phyloP scores from a whole-genome alignment of 2,329 filamentous ascomycete genomes.

The Aureobasidium musti region DNA sequence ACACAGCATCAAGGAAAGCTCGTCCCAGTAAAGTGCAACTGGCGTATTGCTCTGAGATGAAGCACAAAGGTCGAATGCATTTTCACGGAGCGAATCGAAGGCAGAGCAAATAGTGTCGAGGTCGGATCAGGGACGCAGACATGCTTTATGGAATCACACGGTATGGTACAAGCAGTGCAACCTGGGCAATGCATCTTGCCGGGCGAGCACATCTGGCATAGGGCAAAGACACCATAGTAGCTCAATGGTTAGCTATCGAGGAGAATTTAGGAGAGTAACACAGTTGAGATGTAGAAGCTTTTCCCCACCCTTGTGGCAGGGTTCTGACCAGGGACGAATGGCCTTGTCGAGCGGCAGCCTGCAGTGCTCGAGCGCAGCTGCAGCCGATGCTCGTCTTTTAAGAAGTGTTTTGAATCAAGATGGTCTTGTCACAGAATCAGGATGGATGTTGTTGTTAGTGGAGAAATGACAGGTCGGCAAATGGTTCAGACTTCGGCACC shows the following conservation, averaged over 20 bases:
- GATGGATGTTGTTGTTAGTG: background rate
- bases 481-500: background rate
- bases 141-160: constrained; percentile 3
- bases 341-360: constrained; percentile 5
- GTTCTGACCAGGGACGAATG: background rate
- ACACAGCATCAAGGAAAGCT: background rate
- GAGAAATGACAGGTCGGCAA: constrained; percentile 16
- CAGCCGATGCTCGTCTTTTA: background rate
- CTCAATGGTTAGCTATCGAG: background rate
- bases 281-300: constrained; percentile 24
- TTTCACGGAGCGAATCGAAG: constrained; percentile 1
- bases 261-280: constrained; percentile 16
- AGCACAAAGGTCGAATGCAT: constrained; percentile 2
- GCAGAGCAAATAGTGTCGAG: constrained; percentile 20
- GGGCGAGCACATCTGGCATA: background rate
- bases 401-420: too few relatives aligned
- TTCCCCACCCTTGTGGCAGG: constrained; percentile 25
- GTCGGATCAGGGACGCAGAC: background rate
- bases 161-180: constrained; percentile 24
- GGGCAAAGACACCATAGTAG: background rate
- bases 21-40: constrained; percentile 9
- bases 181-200: constrained; percentile 13
- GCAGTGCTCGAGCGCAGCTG: constrained; percentile 6
- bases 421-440: too few relatives aligned
- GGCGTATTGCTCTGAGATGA: constrained; percentile 6